Evolutionary conservation across 345 rosid genomes (phyloP).

Genomic region (Isatis tinctoria): DNA sequence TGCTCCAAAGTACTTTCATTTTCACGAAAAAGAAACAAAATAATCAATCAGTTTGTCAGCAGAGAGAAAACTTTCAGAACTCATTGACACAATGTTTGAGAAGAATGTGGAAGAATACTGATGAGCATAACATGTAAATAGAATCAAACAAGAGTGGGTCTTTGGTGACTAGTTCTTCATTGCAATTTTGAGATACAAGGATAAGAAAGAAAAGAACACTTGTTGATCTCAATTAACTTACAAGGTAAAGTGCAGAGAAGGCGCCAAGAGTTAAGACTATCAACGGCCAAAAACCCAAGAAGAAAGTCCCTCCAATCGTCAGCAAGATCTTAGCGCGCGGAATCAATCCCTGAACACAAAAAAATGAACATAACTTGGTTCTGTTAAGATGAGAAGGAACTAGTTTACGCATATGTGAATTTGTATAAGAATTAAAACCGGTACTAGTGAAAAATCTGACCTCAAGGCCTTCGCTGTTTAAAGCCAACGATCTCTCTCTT

Average conservation of each 20-base stretch:
- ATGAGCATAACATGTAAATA: background rate
- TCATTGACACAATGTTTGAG: background rate
- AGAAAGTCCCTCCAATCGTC: constrained; percentile 86
- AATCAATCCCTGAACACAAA: constrained; percentile 73
- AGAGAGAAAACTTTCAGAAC: background rate
- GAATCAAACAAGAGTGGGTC: too few species aligned
- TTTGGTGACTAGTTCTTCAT: background rate
- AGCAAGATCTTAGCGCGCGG: constrained; percentile 85
- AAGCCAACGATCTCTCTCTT: constrained; percentile 76
- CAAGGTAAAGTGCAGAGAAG: constrained; percentile 76
- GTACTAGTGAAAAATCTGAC: constrained; percentile 33
- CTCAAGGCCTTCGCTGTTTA: constrained; percentile 99
- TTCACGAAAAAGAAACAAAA: background rate
- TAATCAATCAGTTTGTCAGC: constrained; percentile 6
- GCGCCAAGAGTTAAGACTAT: constrained; percentile 58
- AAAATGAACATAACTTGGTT: background rate
- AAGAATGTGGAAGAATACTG: background rate
- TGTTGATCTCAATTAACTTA: constrained; percentile 33
- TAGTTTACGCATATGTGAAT: background rate
- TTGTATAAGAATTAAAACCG: background rate
- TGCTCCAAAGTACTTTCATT: constrained; percentile 64
- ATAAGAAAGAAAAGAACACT: background rate
- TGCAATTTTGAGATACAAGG: background rate
- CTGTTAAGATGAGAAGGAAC: background rate
- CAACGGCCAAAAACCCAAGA: constrained; percentile 83